These are phyloP conservation scores for Penicillium paradoxum DNA, from an alignment of 495 filamentous ascomycete genomes.

Conservation along the genomic window DNA sequence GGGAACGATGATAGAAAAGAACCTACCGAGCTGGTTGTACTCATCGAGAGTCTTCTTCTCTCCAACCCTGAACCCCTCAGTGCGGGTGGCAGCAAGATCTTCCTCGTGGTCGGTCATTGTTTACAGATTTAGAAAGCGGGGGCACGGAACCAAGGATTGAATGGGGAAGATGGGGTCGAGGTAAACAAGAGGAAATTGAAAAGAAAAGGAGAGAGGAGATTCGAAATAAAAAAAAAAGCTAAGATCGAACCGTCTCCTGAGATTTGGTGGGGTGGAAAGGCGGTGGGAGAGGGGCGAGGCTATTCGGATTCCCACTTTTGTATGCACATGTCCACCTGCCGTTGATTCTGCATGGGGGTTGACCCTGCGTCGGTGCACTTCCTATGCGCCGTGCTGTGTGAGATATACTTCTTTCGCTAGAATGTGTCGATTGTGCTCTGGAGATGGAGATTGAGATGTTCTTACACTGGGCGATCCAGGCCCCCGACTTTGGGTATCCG, in stretches of 20 bases:
- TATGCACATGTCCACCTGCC: not conserved
- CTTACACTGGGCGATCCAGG: not conserved
- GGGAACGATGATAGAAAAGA: not conserved
- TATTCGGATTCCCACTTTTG: slow-evolving; percentile 21
- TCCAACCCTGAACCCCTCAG: slow-evolving; percentile 93
- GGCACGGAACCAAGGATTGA: slow-evolving; percentile 12
- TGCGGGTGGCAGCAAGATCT: slow-evolving; percentile 79
- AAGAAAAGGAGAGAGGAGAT: not conserved
- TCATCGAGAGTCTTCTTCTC: slow-evolving; percentile 96
- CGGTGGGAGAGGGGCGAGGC: slow-evolving; percentile 39
- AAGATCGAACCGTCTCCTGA: slow-evolving; percentile 19
- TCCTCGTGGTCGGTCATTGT: slow-evolving; percentile 75
- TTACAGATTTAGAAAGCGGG: slow-evolving; percentile 18
- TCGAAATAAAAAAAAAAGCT: slow-evolving; percentile 5
- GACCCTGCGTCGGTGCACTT: not conserved
- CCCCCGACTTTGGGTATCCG: not conserved
- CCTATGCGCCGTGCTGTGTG: not conserved
- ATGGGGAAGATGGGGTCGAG: not conserved
- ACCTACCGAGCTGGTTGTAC: slow-evolving; percentile 86
- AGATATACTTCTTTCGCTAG: not conserved
- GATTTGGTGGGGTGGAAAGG: slow-evolving; percentile 43
- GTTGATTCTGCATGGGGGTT: slow-evolving; percentile 4
- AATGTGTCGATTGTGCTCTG: no score
- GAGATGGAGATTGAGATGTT: no score
- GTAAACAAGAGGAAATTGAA: not conserved